Conservation (phyloP, 2,329 filamentous ascomycete genomes). For the Pseudogymnoascus sp. region DNA sequence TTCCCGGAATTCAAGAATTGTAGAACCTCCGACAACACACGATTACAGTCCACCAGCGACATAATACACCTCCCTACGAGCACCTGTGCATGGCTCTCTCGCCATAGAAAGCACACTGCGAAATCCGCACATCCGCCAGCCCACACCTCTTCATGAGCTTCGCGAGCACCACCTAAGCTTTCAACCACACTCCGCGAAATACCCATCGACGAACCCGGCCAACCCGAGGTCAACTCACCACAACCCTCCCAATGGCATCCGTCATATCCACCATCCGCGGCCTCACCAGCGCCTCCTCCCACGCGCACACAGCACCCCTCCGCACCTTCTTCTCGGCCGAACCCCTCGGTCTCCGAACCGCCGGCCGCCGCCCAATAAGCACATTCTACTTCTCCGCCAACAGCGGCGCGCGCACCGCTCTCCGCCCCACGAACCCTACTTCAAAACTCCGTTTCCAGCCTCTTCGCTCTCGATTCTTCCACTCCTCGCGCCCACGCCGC, state of each 20-base stretch:
- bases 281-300: not conserved
- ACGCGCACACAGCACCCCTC: not conserved
- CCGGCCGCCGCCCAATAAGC: not conserved
- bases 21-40: not conserved
- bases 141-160: not conserved
- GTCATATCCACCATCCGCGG: not conserved
- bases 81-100: not conserved
- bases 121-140: not conserved
- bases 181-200: not conserved
- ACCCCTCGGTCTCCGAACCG: not conserved
- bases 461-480: not conserved
- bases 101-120: not conserved
- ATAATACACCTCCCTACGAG: not conserved
- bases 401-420: not conserved
- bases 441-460: constrained; percentile 13
- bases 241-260: not conserved
- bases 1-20: not conserved
- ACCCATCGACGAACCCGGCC: not conserved
- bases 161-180: not conserved
- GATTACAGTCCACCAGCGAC: not conserved
- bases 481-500: not conserved
- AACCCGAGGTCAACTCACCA: not conserved
- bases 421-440: constrained; percentile 17
- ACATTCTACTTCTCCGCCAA: not conserved
- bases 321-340: not conserved